These are phyloP conservation scores for Peronospora belbahrii DNA, from an alignment of 352 stramenopile species.

Conservation along the genomic window DNA sequence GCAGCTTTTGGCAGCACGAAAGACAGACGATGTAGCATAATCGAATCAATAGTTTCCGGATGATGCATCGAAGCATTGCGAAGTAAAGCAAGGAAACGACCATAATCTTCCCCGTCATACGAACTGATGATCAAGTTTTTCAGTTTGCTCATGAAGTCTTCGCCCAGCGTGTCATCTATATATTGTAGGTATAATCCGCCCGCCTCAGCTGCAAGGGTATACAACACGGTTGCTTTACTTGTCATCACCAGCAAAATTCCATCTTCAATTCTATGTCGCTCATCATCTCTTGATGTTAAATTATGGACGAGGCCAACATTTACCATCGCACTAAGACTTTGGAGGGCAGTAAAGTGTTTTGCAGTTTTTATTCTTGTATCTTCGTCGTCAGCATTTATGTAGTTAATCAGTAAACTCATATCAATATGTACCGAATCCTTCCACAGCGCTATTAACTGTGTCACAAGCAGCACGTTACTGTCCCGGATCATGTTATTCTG, in stretches of 20 bases:
- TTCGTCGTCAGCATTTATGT: conserved; percentile 33
- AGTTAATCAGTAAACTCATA: conserved; percentile 25
- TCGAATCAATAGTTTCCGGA: conserved; percentile 40
- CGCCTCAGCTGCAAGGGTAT: conserved; percentile 60
- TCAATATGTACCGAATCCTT: conserved; percentile 40
- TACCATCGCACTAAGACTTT: conserved; percentile 61
- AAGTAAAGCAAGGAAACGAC: conserved; percentile 51
- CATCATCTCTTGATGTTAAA: conserved; percentile 15
- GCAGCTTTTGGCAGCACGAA: conserved; percentile 59
- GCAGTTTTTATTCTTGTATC: conserved; percentile 32
- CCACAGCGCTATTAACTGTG: conserved; percentile 47
- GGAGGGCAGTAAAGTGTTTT: conserved; percentile 44
- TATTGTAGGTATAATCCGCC: conserved; percentile 37
- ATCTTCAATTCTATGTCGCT: conserved; percentile 31
- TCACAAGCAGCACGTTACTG: conserved; percentile 58
- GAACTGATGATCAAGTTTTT: conserved; percentile 35
- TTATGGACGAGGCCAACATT: conserved; percentile 21
- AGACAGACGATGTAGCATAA: conserved; percentile 66
- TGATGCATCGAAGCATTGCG: conserved; percentile 59
- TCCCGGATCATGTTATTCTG: conserved; percentile 47
- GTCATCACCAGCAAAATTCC: conserved; percentile 47
- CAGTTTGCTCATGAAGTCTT: conserved; percentile 32
- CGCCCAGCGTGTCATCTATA: conserved; percentile 1
- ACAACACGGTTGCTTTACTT: conserved; percentile 38
- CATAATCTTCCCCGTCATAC: conserved; percentile 61